A percentile compares a stretch with the other conserved stretches of the same genome.
Conservation (phyloP, 148 eudicot species). For the Gaultheria prostrata region DNA sequence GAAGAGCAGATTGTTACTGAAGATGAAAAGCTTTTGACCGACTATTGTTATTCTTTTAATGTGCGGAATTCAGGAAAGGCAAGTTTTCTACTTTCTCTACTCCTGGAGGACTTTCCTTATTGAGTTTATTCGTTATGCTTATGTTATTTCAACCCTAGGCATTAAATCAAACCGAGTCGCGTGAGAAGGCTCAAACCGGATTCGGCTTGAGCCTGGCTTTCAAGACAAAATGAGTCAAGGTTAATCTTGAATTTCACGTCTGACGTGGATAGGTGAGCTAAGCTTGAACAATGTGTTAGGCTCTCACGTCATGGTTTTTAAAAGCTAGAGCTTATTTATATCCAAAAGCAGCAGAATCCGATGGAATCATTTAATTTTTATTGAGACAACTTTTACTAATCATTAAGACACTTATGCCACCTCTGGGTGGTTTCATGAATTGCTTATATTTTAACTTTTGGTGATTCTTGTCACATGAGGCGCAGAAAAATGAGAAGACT, state of each 20-base stretch:
- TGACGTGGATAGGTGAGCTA: background rate
- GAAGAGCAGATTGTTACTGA: constrained; percentile 63
- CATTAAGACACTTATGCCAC: background rate
- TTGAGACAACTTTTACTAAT: background rate
- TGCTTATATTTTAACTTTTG: background rate
- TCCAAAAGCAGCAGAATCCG: background rate
- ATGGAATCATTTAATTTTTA: background rate
- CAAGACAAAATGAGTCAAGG: background rate
- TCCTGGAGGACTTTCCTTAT: background rate
- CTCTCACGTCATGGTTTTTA: background rate
- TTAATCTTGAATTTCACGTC: background rate
- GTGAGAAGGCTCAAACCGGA: background rate
- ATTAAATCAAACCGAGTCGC: background rate
- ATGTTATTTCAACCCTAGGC: background rate
- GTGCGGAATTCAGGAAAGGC: constrained; percentile 72
- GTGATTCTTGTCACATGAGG: background rate
- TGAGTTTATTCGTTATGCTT: background rate
- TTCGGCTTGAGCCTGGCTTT: background rate
- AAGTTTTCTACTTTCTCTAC: constrained; percentile 11
- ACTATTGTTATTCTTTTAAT: constrained; percentile 79
- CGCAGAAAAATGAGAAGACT: background rate
- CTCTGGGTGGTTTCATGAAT: background rate
- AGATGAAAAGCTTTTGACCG: constrained; percentile 67
- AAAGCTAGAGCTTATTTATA: background rate
- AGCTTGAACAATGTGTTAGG: background rate